These are phyloP conservation scores for Infundibulicybe gibba DNA, from an alignment of 768 basidiomycete genomes.

Conservation along the genomic window DNA sequence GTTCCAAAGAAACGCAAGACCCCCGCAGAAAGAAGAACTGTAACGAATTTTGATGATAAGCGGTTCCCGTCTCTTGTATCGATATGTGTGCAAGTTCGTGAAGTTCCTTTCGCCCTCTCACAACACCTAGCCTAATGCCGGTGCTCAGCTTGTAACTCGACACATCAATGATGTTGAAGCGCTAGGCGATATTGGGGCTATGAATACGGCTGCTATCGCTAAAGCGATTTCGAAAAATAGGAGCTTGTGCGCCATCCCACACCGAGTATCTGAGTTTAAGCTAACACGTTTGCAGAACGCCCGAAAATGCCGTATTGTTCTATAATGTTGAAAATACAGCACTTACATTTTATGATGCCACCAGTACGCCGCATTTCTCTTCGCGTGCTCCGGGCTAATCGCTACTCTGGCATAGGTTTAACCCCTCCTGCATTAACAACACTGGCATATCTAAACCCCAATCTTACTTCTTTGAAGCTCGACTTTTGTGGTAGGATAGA, in stretches of 20 bases:
- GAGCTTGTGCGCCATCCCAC: constrained; percentile 58
- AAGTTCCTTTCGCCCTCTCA: neutral
- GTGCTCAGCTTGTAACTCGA: constrained; percentile 66
- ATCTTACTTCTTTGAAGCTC: constrained; percentile 73
- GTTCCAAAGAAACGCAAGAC: constrained; percentile 59
- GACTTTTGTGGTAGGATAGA: constrained; percentile 86
- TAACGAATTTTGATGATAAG: constrained; percentile 67
- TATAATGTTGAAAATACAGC: constrained; percentile 67
- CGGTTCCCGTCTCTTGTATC: constrained; percentile 70
- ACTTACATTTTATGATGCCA: constrained; percentile 84
- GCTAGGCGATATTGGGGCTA: constrained; percentile 79
- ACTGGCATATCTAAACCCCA: constrained; percentile 80
- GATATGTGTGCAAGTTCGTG: constrained; percentile 73
- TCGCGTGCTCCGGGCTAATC: neutral
- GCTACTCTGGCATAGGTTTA: constrained; percentile 46
- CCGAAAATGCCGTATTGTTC: constrained; percentile 80
- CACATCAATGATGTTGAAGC: constrained; percentile 89
- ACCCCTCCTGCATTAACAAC: constrained; percentile 61
- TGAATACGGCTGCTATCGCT: constrained; percentile 83
- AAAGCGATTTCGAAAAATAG: constrained; percentile 81
- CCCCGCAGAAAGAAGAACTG: constrained; percentile 61
- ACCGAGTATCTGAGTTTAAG: neutral
- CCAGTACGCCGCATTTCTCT: constrained; percentile 52
- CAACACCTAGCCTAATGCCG: neutral
- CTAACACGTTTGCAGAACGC: constrained; percentile 43